A percentile compares a stretch with the other conserved stretches of the same genome.
Evolutionary conservation across 1,284 basidiomycete genomes (phyloP).

Genomic region (Hemileccinum hortonii): DNA sequence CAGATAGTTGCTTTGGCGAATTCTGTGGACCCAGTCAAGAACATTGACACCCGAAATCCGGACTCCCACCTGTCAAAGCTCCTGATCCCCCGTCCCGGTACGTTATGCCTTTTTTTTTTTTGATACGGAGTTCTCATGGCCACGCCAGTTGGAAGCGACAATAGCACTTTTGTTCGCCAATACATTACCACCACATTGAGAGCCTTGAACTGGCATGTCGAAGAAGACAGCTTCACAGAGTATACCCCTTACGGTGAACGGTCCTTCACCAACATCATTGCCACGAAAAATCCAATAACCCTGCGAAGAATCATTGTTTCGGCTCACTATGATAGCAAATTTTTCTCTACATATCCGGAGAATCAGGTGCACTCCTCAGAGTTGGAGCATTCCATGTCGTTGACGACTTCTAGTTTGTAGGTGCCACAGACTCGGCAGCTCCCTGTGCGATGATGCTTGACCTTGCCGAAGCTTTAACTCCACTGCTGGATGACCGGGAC

Average conservation of each 20-base stretch:
- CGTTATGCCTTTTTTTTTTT: conserved; percentile 31
- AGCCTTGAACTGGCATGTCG: conserved; percentile 80
- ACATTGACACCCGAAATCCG: conserved; percentile 62
- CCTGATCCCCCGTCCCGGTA: conserved; percentile 79
- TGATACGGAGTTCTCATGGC: conserved; percentile 12
- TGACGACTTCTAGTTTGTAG: conserved; percentile 72
- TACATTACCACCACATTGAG: conserved; percentile 73
- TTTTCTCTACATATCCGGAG: conserved; percentile 67
- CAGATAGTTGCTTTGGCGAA: conserved; percentile 53
- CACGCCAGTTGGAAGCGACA: conserved; percentile 63
- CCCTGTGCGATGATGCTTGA: conserved; percentile 94
- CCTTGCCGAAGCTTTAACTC: conserved; percentile 77
- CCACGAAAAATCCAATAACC: conserved; percentile 90
- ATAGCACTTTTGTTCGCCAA: conserved; percentile 75
- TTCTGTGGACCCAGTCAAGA: conserved; percentile 61
- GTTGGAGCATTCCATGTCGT: neutral
- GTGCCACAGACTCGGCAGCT: conserved; percentile 96
- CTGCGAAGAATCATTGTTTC: conserved; percentile 81
- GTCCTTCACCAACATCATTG: conserved; percentile 88
- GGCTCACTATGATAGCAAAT: conserved; percentile 97
- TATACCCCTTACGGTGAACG: conserved; percentile 84
- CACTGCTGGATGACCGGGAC: conserved; percentile 63
- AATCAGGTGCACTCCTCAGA: conserved; percentile 57
- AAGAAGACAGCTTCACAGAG: conserved; percentile 76
- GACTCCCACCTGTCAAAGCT: conserved; percentile 77